Base-by-base conservation (phyloP, 116 monocot species). In the Cymodocea nodosa region DNA sequence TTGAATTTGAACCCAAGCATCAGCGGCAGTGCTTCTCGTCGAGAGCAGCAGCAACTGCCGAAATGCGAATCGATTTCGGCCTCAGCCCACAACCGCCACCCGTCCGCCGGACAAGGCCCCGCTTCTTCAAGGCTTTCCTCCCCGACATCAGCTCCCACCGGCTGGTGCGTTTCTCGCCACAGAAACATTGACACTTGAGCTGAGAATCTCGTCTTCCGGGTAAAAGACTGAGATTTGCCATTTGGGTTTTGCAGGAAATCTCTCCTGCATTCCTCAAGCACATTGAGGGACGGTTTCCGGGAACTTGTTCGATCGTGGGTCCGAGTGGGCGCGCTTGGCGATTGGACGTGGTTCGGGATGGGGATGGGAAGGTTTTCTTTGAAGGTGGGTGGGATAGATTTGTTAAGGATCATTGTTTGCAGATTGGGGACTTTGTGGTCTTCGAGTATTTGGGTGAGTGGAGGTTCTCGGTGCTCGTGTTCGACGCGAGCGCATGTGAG, bases 331-430 rank as follows among this genome's bases (percentile, higher is more conserved):
- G 60, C 23, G 39, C 19, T 35, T 94, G 94, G 86, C 36, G 35
- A 2, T 76, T 75, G 4, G 68, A 77, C 22, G 60, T 94, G 69
- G 67, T 78, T 0, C 49, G 59, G 58, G 70, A 62, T 0, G 52
- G 24, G 25, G 25, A 69, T 4, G 60, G 71, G 1, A 76, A 66
- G 0, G 51, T 85, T 8, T 70, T 67, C 10, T 82, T 94, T 18
- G 52, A 70, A 50, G 66, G 58, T 17, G 94, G 89, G 12, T 94
- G 94, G 94, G 74, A 77, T 24, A 64, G 61, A 10, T 94, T 94
- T 34, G 82, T 69, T 25, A 19, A 17, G 4, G 84, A 94, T 54
- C 81, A 86, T 56, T 39, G 50, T 13, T 34, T 94, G 1, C 15
- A 51, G 15, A 14, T 35, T 1, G 84, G 89, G 15, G 84, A 94